phyloP scores from a whole-genome alignment of 805 yeast genomes.

The Myxozyma geophila region DNA sequence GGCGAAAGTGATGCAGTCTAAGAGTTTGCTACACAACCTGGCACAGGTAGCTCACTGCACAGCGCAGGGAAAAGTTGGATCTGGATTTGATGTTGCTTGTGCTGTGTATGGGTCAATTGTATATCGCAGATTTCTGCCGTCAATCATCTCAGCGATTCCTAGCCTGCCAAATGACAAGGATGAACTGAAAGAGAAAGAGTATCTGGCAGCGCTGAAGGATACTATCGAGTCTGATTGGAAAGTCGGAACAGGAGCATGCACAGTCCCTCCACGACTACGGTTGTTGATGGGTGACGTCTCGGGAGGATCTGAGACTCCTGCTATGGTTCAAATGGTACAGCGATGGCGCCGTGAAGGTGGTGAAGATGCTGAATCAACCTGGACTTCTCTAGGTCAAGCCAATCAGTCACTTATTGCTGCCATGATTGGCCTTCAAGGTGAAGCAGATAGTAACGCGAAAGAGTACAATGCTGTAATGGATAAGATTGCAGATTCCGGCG shows the following conservation, averaged over 20 bases:
- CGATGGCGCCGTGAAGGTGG: constrained; percentile 60
- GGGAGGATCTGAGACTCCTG: constrained; percentile 94
- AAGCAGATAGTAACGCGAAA: constrained; percentile 44
- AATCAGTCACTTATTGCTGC: constrained; percentile 62
- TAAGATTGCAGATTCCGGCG: constrained; percentile 11
- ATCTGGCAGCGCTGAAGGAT: constrained; percentile 27
- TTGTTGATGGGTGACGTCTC: constrained; percentile 90
- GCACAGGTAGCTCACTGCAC: constrained; percentile 89
- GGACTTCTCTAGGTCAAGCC: constrained; percentile 58
- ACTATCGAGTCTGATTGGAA: constrained; percentile 57
- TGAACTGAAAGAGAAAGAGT: constrained; percentile 34
- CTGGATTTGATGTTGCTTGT: constrained; percentile 96
- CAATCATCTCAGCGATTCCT: constrained; percentile 46
- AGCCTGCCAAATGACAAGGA: constrained; percentile 35
- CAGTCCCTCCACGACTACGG: constrained; percentile 69
- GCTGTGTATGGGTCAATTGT: constrained; percentile 90
- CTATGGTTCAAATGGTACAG: constrained; percentile 75
- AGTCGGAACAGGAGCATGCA: constrained; percentile 57
- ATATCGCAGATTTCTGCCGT: constrained; percentile 75
- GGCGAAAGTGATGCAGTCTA: constrained; percentile 37
- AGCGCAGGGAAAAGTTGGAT: constrained; percentile 94
- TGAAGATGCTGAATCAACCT: constrained; percentile 54
- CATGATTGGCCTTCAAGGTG: constrained; percentile 50
- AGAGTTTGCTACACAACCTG: constrained; percentile 67
- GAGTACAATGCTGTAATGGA: constrained; percentile 45